Percentiles rank a stretch among this genome's conserved stretches.
Evolutionary conservation across 2,329 filamentous ascomycete species (phyloP).

Genomic region (Talaromyces sp.): DNA sequence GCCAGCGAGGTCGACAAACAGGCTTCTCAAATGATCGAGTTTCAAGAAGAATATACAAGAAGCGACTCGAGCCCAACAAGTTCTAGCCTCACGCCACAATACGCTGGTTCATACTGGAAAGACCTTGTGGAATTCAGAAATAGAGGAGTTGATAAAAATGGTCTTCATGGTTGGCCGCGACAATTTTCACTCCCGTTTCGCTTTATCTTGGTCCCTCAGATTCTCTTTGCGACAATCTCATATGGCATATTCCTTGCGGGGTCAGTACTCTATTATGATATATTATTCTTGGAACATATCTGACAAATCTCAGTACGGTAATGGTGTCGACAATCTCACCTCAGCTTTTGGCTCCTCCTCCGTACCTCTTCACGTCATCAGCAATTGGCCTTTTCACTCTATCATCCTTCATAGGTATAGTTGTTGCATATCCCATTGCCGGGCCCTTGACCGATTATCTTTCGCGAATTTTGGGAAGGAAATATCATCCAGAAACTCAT

Average conservation of each 20-base stretch:
- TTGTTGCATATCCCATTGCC: slow-evolving; percentile 33
- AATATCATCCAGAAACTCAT: slow-evolving; percentile 28
- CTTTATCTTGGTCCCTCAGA: slow-evolving; percentile 20
- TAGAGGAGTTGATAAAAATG: slow-evolving; percentile 16
- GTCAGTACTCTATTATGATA: slow-evolving; percentile 14
- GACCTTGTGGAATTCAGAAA: slow-evolving; percentile 23
- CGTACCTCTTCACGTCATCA: slow-evolving; percentile 27
- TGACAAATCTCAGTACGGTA: slow-evolving; percentile 6
- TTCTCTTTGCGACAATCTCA: slow-evolving; percentile 22
- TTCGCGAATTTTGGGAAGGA: slow-evolving; percentile 29
- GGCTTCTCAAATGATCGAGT: background rate
- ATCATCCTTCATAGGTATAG: slow-evolving; percentile 35
- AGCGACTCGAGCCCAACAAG: background rate
- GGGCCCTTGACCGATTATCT: slow-evolving; percentile 39
- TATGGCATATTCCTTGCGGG: slow-evolving; percentile 24
- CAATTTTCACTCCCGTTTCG: slow-evolving; percentile 22
- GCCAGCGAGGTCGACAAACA: background rate
- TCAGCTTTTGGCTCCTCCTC: slow-evolving; percentile 24
- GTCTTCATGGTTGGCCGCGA: slow-evolving; percentile 11
- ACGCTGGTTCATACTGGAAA: slow-evolving; percentile 24
- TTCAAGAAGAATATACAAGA: background rate
- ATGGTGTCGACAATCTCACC: slow-evolving; percentile 24
- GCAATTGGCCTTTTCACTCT: slow-evolving; percentile 25
- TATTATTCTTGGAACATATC: background rate
- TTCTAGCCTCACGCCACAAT: slow-evolving; percentile 14